Evolutionary conservation across 257 asterid genomes (phyloP).

Genomic region (Gynochthodes officinalis): DNA sequence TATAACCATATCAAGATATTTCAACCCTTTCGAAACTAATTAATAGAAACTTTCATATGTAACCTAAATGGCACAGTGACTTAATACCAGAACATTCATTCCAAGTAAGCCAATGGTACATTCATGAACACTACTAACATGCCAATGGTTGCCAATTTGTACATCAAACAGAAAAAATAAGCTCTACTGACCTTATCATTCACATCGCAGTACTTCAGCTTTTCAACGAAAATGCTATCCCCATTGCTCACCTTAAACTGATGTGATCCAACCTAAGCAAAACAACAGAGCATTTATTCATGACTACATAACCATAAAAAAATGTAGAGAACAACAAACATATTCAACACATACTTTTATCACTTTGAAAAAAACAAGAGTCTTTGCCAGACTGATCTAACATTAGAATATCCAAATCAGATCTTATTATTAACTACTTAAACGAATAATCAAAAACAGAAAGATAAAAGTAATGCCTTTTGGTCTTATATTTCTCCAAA

Average conservation of each 20-base stretch:
- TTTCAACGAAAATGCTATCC: slow-evolving; percentile 72
- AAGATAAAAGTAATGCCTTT: neutral
- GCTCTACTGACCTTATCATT: slow-evolving; percentile 72
- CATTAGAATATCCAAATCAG: neutral
- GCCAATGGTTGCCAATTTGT: neutral
- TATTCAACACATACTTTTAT: neutral
- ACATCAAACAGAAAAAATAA: neutral
- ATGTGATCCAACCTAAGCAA: slow-evolving; percentile 82
- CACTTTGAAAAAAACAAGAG: neutral
- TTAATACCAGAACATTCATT: neutral
- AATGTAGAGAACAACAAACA: neutral
- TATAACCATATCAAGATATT: neutral
- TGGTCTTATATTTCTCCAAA: no score
- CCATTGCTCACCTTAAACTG: slow-evolving; percentile 95
- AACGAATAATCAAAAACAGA: neutral
- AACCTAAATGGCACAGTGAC: neutral
- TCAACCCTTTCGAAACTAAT: neutral
- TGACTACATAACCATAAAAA: neutral
- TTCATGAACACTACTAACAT: neutral
- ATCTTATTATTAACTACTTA: neutral
- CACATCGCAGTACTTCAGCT: slow-evolving; percentile 76
- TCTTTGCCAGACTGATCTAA: neutral
- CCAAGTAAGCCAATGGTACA: neutral
- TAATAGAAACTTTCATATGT: neutral
- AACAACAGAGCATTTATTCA: neutral